These are phyloP conservation scores for Solanum ossicruentum DNA, from an alignment of 257 asterid genomes.

Conservation along the genomic window DNA sequence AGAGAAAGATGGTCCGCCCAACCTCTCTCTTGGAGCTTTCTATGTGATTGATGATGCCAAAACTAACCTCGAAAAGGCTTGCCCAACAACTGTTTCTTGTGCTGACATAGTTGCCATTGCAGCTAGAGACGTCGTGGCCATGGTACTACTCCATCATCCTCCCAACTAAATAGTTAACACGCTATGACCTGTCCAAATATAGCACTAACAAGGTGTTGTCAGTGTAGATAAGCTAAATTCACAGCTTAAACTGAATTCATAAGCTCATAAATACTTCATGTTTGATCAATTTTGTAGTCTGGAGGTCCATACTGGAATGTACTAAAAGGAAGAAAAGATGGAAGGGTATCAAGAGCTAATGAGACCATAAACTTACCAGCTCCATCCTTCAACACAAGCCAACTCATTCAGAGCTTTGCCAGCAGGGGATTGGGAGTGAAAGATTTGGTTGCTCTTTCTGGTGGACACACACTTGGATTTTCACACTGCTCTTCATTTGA, in stretches of 20 bases:
- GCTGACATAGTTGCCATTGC: slow-evolving; percentile 64
- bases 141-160: slow-evolving; percentile 22
- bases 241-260: neutral
- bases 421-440: slow-evolving; percentile 39
- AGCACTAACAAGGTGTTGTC: neutral
- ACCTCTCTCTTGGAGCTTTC: slow-evolving; percentile 51
- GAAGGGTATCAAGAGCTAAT: slow-evolving; percentile 44
- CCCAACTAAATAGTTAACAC: neutral
- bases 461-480: slow-evolving; percentile 68
- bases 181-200: neutral
- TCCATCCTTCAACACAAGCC: slow-evolving; percentile 45
- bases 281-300: slow-evolving; percentile 15
- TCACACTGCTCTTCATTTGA: slow-evolving; percentile 80
- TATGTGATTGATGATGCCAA: slow-evolving; percentile 63
- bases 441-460: slow-evolving; percentile 61
- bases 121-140: slow-evolving; percentile 52
- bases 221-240: neutral
- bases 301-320: slow-evolving; percentile 69
- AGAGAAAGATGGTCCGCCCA: slow-evolving; percentile 77
- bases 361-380: slow-evolving; percentile 62
- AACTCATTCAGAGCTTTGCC: slow-evolving; percentile 43
- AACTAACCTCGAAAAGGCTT: slow-evolving; percentile 40
- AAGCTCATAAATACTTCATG: neutral
- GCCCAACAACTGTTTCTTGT: slow-evolving; percentile 68
- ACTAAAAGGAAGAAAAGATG: slow-evolving; percentile 54